Conservation (phyloP, 345 rosid species). For the Litchi chinensis region DNA sequence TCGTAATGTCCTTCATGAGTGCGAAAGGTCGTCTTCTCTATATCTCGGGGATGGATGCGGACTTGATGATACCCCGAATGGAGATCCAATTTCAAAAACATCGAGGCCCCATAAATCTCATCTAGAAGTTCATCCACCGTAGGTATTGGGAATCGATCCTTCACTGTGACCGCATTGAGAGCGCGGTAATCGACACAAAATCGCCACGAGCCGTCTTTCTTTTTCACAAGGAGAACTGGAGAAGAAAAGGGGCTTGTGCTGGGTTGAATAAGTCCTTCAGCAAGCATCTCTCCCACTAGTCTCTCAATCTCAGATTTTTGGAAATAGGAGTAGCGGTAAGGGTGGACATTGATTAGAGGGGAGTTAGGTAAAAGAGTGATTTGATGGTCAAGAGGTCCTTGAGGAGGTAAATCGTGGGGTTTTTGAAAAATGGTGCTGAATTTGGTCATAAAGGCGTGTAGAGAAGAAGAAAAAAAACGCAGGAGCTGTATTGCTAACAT, state of each 20-base stretch:
- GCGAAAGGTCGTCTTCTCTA: not conserved
- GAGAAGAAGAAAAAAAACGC: too few species aligned
- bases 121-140: slow-evolving; percentile 1
- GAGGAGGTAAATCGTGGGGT: too few species aligned
- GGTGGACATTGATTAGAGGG: too few species aligned
- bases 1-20: slow-evolving; percentile 5
- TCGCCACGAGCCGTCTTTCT: not conserved
- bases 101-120: not conserved
- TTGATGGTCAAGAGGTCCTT: too few species aligned
- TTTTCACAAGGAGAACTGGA: not conserved
- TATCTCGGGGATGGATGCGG: not conserved
- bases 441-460: too few species aligned
- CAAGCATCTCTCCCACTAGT: not conserved
- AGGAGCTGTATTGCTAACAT: too few species aligned
- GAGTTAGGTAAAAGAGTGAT: too few species aligned
- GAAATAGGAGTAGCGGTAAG: too few species aligned
- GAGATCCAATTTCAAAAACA: not conserved
- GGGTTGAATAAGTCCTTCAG: not conserved
- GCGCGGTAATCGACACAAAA: not conserved
- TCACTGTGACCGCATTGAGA: too few species aligned
- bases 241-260: not conserved
- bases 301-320: not conserved
- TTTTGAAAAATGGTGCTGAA: too few species aligned
- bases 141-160: not conserved
- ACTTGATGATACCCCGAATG: not conserved